Evolutionary conservation across 768 basidiomycete species (phyloP).

Genomic region (Boletus barrowsii): DNA sequence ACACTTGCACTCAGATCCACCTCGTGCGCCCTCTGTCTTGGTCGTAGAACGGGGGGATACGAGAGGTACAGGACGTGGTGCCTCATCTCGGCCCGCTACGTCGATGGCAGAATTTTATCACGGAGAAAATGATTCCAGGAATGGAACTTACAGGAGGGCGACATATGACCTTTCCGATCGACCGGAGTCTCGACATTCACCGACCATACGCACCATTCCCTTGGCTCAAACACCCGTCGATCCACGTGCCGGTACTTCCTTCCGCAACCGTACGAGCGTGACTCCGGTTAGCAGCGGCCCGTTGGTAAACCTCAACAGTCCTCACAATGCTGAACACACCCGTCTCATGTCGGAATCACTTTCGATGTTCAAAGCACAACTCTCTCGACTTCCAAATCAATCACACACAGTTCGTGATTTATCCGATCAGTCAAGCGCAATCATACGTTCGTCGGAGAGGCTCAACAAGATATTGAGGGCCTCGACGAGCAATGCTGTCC

Average conservation of each 20-base stretch:
- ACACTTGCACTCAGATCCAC: slow-evolving; percentile 26
- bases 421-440: slow-evolving; percentile 55
- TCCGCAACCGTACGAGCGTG: slow-evolving; percentile 13
- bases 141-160: slow-evolving; percentile 17
- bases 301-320: slow-evolving; percentile 7
- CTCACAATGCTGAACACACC: slow-evolving; percentile 53
- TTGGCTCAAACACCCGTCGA: slow-evolving; percentile 19
- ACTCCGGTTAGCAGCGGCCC: slow-evolving; percentile 19
- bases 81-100: slow-evolving; percentile 44
- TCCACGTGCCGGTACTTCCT: slow-evolving; percentile 7
- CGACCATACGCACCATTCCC: slow-evolving; percentile 6
- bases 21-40: slow-evolving; percentile 15
- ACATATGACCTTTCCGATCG: slow-evolving; percentile 27
- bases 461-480: slow-evolving; percentile 59
- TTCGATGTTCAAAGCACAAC: slow-evolving; percentile 63
- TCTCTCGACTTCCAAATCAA: slow-evolving; percentile 52
- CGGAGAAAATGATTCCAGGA: slow-evolving; percentile 12
- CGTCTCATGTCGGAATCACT: slow-evolving; percentile 70
- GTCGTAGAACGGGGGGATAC: slow-evolving; percentile 17
- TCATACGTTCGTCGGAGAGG: slow-evolving; percentile 64
- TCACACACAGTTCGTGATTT: slow-evolving; percentile 50
- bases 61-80: slow-evolving; percentile 15
- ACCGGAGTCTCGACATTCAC: slow-evolving; percentile 16
- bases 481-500: slow-evolving; percentile 58
- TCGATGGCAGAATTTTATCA: slow-evolving; percentile 54